A percentile compares a stretch with the other conserved stretches of the same genome.
Conservation (phyloP, 176 grass and related monocot species). For the Rhynchospora breviuscula region DNA sequence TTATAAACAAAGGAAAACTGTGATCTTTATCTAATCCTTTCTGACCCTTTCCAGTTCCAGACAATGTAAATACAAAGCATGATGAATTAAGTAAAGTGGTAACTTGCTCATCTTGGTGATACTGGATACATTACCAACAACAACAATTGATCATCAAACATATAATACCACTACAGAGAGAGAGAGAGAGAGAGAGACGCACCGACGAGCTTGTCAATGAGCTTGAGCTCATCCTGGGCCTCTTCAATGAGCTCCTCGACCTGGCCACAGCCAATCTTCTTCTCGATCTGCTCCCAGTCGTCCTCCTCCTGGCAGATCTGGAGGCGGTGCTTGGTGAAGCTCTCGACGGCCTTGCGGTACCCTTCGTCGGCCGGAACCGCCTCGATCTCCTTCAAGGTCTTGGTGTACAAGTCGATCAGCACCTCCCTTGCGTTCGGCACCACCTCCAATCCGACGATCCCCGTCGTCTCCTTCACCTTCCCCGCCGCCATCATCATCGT, state of each 20-base stretch:
- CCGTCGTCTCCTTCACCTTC: conserved; percentile 71
- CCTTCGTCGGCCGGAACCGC: conserved; percentile 68
- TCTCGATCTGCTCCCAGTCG: conserved; percentile 77
- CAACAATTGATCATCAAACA: not conserved
- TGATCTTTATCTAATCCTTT: not conserved
- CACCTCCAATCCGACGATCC: conserved; percentile 85
- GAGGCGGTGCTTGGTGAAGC: conserved; percentile 69
- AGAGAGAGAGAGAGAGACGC: not conserved
- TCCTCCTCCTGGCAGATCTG: conserved; percentile 82
- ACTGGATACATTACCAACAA: not conserved
- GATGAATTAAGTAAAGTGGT: not conserved
- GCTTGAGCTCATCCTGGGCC: conserved; percentile 85
- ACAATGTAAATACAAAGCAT: not conserved
- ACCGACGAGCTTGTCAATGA: conserved; percentile 80
- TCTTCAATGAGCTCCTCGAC: conserved; percentile 94
- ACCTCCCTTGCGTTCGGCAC: conserved; percentile 74
- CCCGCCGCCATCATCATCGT: conserved; percentile 35
- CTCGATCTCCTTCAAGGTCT: conserved; percentile 85
- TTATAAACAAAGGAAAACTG: not conserved
- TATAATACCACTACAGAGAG: not conserved
- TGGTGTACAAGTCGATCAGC: conserved; percentile 67
- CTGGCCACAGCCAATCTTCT: conserved; percentile 64
- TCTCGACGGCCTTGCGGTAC: conserved; percentile 92
- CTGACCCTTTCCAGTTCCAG: not conserved
- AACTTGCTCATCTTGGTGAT: not conserved